Conservation (phyloP, 164 flowering plant genomes). For the Cinnamomum micranthum region DNA sequence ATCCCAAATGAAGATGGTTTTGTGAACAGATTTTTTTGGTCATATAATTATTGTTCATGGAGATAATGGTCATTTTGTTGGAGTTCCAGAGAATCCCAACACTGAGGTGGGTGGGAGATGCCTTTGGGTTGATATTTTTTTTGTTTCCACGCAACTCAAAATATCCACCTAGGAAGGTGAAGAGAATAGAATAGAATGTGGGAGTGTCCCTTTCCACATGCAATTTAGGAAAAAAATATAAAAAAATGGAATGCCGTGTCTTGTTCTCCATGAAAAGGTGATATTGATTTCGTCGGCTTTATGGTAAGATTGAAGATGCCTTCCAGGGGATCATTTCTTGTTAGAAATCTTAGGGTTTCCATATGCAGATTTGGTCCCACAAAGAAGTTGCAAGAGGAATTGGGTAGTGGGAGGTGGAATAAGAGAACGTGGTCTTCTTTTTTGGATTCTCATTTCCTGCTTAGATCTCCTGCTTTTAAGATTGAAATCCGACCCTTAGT, state of each 20-base stretch:
- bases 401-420: slow-evolving; percentile 50
- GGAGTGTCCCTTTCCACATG: slow-evolving; percentile 42
- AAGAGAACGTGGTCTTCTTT: slow-evolving; percentile 50
- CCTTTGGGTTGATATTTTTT: neutral
- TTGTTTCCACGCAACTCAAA: neutral
- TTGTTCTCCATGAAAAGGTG: slow-evolving; percentile 58
- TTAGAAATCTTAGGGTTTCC: slow-evolving; percentile 17
- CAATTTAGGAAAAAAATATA: neutral
- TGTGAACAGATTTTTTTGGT: neutral
- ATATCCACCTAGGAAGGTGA: neutral
- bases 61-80: neutral
- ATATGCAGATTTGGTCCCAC: slow-evolving; percentile 56
- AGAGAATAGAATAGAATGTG: slow-evolving; percentile 5
- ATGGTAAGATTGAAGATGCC: slow-evolving; percentile 35
- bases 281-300: slow-evolving; percentile 56
- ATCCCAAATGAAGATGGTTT: too few species aligned
- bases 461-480: neutral
- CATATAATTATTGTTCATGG: neutral
- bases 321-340: slow-evolving; percentile 13
- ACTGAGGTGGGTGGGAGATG: neutral
- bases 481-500: neutral
- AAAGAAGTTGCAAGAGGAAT: slow-evolving; percentile 74
- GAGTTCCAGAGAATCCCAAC: neutral
- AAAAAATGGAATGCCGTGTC: slow-evolving; percentile 31
- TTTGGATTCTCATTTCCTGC: slow-evolving; percentile 26